Evolutionary conservation across 139 green algal species (phyloP), one percentile per base, ranked within the genome.

Genomic region (Nannochloris sp.): DNA sequence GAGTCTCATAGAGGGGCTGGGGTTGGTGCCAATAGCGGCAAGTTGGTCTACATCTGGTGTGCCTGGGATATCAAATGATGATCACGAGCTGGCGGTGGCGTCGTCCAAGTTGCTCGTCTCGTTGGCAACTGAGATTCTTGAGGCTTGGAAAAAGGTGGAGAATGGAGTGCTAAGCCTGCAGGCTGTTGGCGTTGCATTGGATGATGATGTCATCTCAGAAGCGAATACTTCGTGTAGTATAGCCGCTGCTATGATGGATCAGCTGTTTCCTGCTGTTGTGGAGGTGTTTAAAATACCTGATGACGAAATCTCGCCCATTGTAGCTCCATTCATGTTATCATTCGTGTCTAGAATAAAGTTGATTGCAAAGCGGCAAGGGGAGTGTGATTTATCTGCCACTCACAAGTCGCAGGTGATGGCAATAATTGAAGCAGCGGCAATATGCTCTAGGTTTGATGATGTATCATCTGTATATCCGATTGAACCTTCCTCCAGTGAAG

Each of bases 101-200:
- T 86, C 78, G 58, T 72, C 88, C 48, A 55, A 66, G 57, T 69
- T 95, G 80, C 81, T 96, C 60, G 75, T 83, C 3, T 70, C 74
- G 14, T 74, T 95, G 50, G 85, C 84, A 12, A 79, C 66, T 11
- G 89, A 96, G 66, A 74, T 91, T 9, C 77, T 96, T 57, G 87
- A 95, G 36, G 64, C 25, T 49, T 92, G 58, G 73, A 95, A 95
- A 69, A 78, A 80, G 5, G 75, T 95, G 25, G 87, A 96, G 76
- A 95, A 95, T 64, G 60, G 78, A 9, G 76, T 91, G 31, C 79
- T 90, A 64, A 83, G 72, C 61, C 67, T 94, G 40, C 61, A 72
- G 3, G 83, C 84, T 0, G 72, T 87, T 36, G 88, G 88, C 1
- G 58, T 95, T 6, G 44, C 24, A 1, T 77, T 95, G 4, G 73